Evolutionary conservation across 345 rosid genomes (phyloP).

Genomic region (Gossypium rotundifolium): DNA sequence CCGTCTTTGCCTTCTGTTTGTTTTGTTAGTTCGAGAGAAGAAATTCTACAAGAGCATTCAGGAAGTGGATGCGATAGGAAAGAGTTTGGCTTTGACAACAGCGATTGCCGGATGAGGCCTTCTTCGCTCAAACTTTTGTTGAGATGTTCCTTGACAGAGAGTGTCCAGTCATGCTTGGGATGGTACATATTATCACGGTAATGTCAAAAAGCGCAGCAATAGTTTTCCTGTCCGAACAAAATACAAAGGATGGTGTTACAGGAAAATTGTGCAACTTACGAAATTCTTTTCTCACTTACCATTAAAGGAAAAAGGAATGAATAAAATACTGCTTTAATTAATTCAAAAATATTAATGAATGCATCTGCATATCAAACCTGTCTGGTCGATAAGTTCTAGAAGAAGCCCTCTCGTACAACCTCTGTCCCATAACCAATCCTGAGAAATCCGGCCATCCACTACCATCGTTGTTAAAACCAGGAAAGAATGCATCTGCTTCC

Average conservation of each 20-base stretch:
- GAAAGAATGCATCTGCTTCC: constrained; percentile 91
- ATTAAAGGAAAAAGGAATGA: not conserved
- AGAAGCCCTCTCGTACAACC: constrained; percentile 82
- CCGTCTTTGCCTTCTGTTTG: constrained; percentile 35
- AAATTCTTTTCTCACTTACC: not conserved
- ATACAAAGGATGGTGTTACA: not conserved
- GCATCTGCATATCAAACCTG: constrained; percentile 40
- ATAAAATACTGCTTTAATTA: constrained; percentile 4
- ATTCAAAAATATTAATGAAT: not conserved
- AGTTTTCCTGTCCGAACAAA: constrained; percentile 53
- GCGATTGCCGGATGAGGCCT: constrained; percentile 69
- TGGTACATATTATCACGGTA: constrained; percentile 69
- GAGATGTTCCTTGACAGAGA: constrained; percentile 66
- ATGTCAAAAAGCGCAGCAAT: constrained; percentile 48
- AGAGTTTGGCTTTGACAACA: constrained; percentile 51
- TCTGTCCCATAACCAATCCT: constrained; percentile 94
- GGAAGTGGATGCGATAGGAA: constrained; percentile 93
- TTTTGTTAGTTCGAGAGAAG: constrained; percentile 30
- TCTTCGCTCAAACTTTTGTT: constrained; percentile 72
- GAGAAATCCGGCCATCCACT: constrained; percentile 91
- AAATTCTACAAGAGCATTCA: constrained; percentile 88
- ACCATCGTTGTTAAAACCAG: constrained; percentile 84
- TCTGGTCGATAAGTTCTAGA: constrained; percentile 85
- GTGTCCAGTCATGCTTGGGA: constrained; percentile 74
- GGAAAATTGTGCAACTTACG: no score